Evolutionary conservation across 495 filamentous ascomycete species (phyloP).

Genomic region (Daldinia concentrica): DNA sequence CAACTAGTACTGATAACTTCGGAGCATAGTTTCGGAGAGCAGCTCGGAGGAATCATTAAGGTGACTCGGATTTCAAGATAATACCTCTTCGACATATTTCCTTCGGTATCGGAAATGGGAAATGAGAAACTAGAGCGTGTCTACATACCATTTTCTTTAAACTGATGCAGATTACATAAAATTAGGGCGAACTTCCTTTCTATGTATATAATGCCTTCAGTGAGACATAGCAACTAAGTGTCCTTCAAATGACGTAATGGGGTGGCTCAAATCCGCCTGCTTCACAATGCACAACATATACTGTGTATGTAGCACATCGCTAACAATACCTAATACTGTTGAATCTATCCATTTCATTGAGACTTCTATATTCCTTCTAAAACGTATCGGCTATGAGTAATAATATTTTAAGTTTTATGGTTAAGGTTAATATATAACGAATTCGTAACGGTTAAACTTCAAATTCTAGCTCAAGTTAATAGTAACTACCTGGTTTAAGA

Average conservation of each 20-base stretch:
- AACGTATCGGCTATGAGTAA: background rate
- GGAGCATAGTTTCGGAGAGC: slow-evolving; percentile 24
- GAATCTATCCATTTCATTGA: background rate
- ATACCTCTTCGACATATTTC: background rate
- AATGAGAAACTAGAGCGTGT: background rate
- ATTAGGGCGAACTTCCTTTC: too few species aligned
- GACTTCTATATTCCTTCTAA: too few species aligned
- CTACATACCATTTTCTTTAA: too few species aligned
- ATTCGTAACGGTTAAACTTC: background rate
- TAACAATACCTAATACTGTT: background rate
- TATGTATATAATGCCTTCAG: too few species aligned
- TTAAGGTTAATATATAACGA: background rate
- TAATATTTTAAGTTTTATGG: background rate
- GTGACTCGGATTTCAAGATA: background rate
- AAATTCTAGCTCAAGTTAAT: background rate
- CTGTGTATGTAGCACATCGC: slow-evolving; percentile 4
- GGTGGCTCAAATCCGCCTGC: background rate
- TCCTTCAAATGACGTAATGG: slow-evolving; percentile 8
- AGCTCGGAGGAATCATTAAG: slow-evolving; percentile 17
- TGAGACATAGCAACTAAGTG: background rate
- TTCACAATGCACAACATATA: background rate
- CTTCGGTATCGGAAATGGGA: slow-evolving; percentile 3
- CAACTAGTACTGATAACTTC: slow-evolving; percentile 5
- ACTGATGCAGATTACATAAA: too few species aligned
- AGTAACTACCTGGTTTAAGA: background rate